These are phyloP conservation scores for Lyophyllum decastes DNA, from an alignment of 768 basidiomycete genomes.

Conservation along the genomic window DNA sequence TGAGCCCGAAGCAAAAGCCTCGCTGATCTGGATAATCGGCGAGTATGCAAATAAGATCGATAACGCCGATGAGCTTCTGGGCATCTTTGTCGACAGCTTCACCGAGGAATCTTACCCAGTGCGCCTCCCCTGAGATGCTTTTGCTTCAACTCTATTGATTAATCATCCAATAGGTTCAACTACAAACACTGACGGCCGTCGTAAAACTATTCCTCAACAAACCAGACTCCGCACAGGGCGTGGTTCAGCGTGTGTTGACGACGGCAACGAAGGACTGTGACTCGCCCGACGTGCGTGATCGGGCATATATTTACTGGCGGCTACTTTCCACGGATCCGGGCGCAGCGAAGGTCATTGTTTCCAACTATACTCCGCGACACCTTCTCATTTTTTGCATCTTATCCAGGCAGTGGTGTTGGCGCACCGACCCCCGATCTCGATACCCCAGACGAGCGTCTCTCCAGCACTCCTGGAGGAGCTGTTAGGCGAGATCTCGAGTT, in stretches of 20 bases:
- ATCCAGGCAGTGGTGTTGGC: conserved; percentile 81
- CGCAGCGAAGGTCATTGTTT: conserved; percentile 78
- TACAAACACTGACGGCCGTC: conserved; percentile 89
- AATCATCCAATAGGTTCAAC: conserved; percentile 52
- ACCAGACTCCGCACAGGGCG: conserved; percentile 87
- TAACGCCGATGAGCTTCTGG: conserved; percentile 91
- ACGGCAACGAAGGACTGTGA: conserved; percentile 98
- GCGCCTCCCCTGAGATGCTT: conserved; percentile 20
- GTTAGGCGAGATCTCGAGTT: conserved; percentile 81
- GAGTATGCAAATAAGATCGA: conserved; percentile 98
- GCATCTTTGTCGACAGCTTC: conserved; percentile 90
- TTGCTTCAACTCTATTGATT: background rate
- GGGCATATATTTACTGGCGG: conserved; percentile 98
- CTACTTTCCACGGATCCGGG: conserved; percentile 92
- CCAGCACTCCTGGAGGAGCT: conserved; percentile 89
- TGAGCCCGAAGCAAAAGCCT: conserved; percentile 97
- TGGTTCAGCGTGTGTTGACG: conserved; percentile 90
- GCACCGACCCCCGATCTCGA: conserved; percentile 88
- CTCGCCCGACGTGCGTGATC: conserved; percentile 93
- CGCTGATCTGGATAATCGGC: conserved; percentile 98
- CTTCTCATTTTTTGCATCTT: conserved; percentile 6
- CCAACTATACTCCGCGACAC: too few species aligned
- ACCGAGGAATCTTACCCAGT: conserved; percentile 93
- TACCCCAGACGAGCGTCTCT: conserved; percentile 89
- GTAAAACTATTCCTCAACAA: conserved; percentile 97